phyloP scores from a whole-genome alignment of 768 basidiomycete species.

The Collybia nuda region DNA sequence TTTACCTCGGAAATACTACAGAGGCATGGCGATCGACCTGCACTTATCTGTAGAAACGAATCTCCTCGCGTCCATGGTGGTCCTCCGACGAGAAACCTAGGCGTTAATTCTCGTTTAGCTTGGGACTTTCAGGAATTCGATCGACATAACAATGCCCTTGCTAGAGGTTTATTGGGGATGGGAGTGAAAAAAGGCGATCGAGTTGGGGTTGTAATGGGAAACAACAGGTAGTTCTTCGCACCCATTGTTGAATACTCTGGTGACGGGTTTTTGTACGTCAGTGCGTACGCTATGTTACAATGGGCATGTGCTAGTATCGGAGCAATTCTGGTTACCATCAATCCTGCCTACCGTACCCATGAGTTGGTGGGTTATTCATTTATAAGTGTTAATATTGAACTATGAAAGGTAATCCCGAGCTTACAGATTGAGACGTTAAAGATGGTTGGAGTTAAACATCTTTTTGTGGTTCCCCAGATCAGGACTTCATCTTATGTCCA shows the following conservation, averaged over 20 bases:
- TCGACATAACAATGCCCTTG: conserved; percentile 61
- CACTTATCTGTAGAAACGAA: conserved; percentile 67
- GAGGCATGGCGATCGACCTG: conserved; percentile 49
- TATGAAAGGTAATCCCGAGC: conserved; percentile 2
- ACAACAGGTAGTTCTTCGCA: conserved; percentile 59
- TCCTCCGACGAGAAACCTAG: conserved; percentile 51
- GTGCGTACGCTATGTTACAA: conserved; percentile 78
- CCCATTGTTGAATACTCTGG: not conserved
- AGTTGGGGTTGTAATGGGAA: conserved; percentile 83
- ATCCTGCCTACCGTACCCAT: conserved; percentile 72
- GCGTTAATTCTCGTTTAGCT: conserved; percentile 49
- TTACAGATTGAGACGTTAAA: conserved; percentile 58
- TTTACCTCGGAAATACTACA: conserved; percentile 57
- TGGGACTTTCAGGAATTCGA: conserved; percentile 79
- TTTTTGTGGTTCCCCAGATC: conserved; percentile 72
- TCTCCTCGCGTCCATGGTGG: conserved; percentile 58
- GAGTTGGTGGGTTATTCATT: conserved; percentile 57
- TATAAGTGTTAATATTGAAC: not conserved
- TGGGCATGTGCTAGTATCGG: conserved; percentile 87
- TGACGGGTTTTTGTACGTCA: conserved; percentile 21
- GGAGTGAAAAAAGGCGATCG: conserved; percentile 77
- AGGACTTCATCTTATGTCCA: conserved; percentile 64
- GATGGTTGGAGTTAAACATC: conserved; percentile 63
- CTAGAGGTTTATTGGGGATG: conserved; percentile 66
- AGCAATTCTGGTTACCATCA: conserved; percentile 81